phyloP scores from a whole-genome alignment of 805 yeast species.

The Zygoascus flipseniorum region DNA sequence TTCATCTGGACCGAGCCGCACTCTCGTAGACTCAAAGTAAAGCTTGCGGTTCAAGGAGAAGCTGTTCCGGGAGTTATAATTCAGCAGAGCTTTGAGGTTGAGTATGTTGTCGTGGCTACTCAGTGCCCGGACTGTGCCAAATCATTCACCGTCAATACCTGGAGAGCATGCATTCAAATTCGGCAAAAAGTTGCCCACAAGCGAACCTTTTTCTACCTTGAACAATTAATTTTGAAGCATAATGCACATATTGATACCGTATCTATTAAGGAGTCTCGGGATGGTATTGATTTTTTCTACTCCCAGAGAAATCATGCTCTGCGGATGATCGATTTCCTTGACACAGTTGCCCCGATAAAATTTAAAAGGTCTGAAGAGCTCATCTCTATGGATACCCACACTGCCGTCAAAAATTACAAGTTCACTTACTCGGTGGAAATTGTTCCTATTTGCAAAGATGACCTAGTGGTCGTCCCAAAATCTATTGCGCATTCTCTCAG shows the following conservation, averaged over 20 bases:
- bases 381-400: slow-evolving; percentile 80
- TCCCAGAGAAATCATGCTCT: slow-evolving; percentile 82
- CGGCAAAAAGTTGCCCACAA: slow-evolving; percentile 94
- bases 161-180: slow-evolving; percentile 95
- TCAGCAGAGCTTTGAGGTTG: slow-evolving; percentile 89
- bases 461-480: slow-evolving; percentile 76
- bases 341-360: slow-evolving; percentile 73
- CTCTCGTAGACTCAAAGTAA: slow-evolving; percentile 82
- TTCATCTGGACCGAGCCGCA: slow-evolving; percentile 98
- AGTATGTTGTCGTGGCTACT: slow-evolving; percentile 87
- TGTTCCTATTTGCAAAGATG: slow-evolving; percentile 91
- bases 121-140: slow-evolving; percentile 98
- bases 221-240: slow-evolving; percentile 83
- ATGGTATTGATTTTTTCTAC: slow-evolving; percentile 88
- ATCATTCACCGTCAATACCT: slow-evolving; percentile 84
- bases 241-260: slow-evolving; percentile 90
- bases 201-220: slow-evolving; percentile 85
- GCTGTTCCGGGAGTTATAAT: slow-evolving; percentile 84
- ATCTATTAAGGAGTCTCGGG: slow-evolving; percentile 79
- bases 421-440: slow-evolving; percentile 85
- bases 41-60: slow-evolving; percentile 90
- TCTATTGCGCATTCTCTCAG: slow-evolving; percentile 75
- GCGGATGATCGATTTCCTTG: slow-evolving; percentile 83
- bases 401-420: slow-evolving; percentile 80
- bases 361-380: slow-evolving; percentile 80